A percentile compares a stretch with the other conserved stretches of the same genome.
Conservation (phyloP, 208 protist genomes). For the Leishmania gerbilli region DNA sequence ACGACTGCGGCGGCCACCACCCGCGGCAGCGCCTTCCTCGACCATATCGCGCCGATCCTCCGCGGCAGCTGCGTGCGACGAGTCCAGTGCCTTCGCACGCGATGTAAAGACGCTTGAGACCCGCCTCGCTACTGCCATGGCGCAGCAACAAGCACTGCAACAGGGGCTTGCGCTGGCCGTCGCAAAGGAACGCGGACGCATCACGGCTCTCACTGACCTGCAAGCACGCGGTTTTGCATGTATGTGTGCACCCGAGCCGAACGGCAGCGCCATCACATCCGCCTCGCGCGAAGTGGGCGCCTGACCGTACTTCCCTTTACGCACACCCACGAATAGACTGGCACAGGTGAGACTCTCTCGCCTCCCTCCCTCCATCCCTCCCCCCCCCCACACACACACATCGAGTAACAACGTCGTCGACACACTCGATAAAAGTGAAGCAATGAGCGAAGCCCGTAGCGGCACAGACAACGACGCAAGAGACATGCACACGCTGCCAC, state of each 20-base stretch:
- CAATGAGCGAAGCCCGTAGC: neutral
- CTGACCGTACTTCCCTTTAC: neutral
- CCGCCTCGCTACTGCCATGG: slow-evolving; percentile 1
- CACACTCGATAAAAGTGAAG: neutral
- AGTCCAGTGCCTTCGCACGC: neutral
- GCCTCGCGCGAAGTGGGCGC: neutral
- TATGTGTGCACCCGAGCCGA: neutral
- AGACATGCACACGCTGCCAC: neutral
- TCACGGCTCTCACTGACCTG: slow-evolving; percentile 1
- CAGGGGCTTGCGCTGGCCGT: slow-evolving; percentile 10
- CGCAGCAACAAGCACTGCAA: slow-evolving; percentile 8
- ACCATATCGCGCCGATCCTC: neutral
- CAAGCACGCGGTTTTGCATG: neutral
- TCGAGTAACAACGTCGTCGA: neutral
- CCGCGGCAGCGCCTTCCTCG: neutral
- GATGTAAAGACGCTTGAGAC: neutral
- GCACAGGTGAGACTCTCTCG: neutral
- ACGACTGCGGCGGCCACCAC: slow-evolving; percentile 13
- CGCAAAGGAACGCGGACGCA: slow-evolving; percentile 13
- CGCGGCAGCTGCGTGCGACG: neutral
- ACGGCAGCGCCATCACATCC: neutral
- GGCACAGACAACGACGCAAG: neutral
- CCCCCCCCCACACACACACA: no score
- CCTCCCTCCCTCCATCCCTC: neutral
- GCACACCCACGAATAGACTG: neutral